Base-by-base conservation (phyloP, 2,329 filamentous ascomycete species). In the Aspergillus intermedius region DNA sequence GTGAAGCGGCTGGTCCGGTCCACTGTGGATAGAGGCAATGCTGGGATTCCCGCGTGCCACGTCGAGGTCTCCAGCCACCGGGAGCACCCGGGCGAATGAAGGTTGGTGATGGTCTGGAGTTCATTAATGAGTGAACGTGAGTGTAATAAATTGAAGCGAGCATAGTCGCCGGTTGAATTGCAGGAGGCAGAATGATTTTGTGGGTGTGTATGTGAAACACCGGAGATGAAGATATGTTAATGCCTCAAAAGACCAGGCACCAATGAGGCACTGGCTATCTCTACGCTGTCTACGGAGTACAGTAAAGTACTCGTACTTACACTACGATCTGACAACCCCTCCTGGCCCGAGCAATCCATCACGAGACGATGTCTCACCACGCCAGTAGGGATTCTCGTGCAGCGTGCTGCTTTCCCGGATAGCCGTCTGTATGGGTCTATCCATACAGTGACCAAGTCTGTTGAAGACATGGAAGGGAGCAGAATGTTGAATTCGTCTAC, bases 1-100 rank as follows among this genome's bases (percentile, higher is more conserved):
- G 47, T 54, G 51, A 54, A 54, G 55, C 52, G 48, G 49, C 46
- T 49, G 55, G 54, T 56, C 56, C 56, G 57, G 55, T 46, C 51
- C 25, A 37, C 25, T 12, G 25, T 30, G 25, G 25, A 12, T 34
- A 32, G 34, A n/a, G 17, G 50, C 28, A 15, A 15, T 32, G 22
- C 35, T 44, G 47, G 44, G 50, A 53, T 51, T 22, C 52, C 52
- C 54, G 56, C 51, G 42, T 59, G 58, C 58, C 58, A 60, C 58
- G 58, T 60, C 50, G 55, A 57, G 48, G 28, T 30, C 41, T 47
- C 49, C 34, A 43, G 41, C 41, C 41, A 43, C 41, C 41, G 39
- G 39, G 39, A 23, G 17, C 19, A 41, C 15, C 15, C 21, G 15
- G 12, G 39, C 12, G 19, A 21, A 41, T 23, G n/a, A 35, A n/a